Conservation (phyloP, 106 monocot species). For the Dendrobium chrysotoxum region DNA sequence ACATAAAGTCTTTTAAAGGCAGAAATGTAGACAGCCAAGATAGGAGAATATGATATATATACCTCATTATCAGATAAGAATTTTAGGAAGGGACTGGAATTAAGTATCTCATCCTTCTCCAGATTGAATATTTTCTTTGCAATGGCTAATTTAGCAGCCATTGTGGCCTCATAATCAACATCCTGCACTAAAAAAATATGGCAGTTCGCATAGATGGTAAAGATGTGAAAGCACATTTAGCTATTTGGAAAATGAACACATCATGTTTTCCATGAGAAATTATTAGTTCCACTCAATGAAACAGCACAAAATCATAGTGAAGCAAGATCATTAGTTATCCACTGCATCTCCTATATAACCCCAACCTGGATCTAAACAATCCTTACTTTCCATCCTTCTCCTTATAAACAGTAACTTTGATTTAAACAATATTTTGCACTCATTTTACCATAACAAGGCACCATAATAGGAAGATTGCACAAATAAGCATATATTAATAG, state of each 20-base stretch:
- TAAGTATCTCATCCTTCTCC: slow-evolving; percentile 65
- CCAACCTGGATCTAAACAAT: background rate
- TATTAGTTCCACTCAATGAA: background rate
- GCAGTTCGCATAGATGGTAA: background rate
- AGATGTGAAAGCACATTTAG: background rate
- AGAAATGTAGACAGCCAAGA: background rate
- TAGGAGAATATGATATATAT: background rate
- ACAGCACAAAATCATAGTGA: background rate
- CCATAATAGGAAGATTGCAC: background rate
- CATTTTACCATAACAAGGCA: background rate
- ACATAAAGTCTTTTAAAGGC: background rate
- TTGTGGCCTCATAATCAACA: slow-evolving; percentile 85
- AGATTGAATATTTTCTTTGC: slow-evolving; percentile 75
- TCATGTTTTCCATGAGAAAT: background rate
- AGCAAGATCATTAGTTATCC: background rate
- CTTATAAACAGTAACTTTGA: background rate
- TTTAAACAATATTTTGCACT: background rate
- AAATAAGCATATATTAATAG: background rate
- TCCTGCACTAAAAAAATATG: slow-evolving; percentile 30
- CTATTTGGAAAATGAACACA: background rate
- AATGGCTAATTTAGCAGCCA: slow-evolving; percentile 79
- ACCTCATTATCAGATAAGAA: slow-evolving; percentile 91
- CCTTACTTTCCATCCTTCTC: background rate
- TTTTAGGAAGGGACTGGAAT: slow-evolving; percentile 52
- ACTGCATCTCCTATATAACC: background rate